phyloP scores from a whole-genome alignment of 805 yeast species.

The Candida pseudofarinosa region DNA sequence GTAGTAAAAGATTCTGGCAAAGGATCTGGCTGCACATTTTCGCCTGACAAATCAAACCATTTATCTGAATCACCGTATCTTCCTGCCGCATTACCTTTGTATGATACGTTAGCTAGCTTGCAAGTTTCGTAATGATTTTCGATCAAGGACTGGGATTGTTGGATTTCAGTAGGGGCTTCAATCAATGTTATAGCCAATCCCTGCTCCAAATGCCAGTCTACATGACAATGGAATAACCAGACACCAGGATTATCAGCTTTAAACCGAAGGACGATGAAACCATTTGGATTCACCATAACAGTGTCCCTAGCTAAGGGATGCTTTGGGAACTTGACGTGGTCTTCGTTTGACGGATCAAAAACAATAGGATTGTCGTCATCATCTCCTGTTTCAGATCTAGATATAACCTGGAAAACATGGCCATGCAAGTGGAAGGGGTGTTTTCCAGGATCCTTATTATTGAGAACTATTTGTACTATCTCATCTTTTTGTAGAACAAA shows the following conservation, averaged over 20 bases:
- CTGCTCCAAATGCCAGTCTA: constrained; percentile 97
- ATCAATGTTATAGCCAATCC: constrained; percentile 79
- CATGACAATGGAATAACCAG: constrained; percentile 98
- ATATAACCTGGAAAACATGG: constrained; percentile 78
- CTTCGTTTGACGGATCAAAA: constrained; percentile 26
- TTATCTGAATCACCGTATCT: constrained; percentile 39
- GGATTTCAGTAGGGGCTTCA: constrained; percentile 79
- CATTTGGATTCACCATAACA: constrained; percentile 73
- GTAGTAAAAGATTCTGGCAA: constrained; percentile 68
- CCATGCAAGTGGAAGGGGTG: constrained; percentile 99
- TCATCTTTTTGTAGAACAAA: constrained; percentile 64
- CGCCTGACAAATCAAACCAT: constrained; percentile 58
- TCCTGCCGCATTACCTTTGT: constrained; percentile 69
- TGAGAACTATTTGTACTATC: constrained; percentile 74
- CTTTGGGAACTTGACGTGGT: constrained; percentile 50
- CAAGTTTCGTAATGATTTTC: constrained; percentile 51
- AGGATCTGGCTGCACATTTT: constrained; percentile 55
- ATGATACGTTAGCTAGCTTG: constrained; percentile 39
- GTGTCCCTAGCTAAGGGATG: constrained; percentile 85
- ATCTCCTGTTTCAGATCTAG: constrained; percentile 59
- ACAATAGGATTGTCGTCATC: constrained; percentile 53
- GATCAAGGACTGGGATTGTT: constrained; percentile 30
- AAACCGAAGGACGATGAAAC: constrained; percentile 82
- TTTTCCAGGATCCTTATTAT: constrained; percentile 84
- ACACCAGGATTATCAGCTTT: constrained; percentile 95